Evolutionary conservation across 805 yeast genomes (phyloP), one percentile per base, ranked within the genome.

Genomic region (Candida nonsorbophila): DNA sequence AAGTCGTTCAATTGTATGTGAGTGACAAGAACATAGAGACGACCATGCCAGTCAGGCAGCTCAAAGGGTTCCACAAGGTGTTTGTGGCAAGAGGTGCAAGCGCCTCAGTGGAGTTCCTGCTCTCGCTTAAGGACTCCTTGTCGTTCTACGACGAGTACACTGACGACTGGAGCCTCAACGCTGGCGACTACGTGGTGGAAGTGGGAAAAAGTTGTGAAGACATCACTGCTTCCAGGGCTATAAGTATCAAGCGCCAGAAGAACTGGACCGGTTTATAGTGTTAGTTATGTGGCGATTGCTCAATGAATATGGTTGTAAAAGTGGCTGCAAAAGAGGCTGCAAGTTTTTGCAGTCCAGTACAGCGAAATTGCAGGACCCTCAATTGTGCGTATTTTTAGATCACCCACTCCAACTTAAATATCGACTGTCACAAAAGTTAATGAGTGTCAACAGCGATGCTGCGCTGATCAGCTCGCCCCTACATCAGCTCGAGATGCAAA

Each of bases 61-160:
- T 55, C 30, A 49, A 48, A 32, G 60, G 53, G 16, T 54, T 45
- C 29, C 57, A 44, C 25, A 55, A 55, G 39, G 53, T 50, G 9
- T 12, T 18, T 11, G 40, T 55, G 27, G 35, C 37, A 20, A 34
- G 45, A 2, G 50, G 50, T 3, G 32, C 41, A 25, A 15, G 30
- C 16, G 35, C 33, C 16, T 16, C 26, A 5, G 51, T 48, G 9
- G 20, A 29, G 3, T 30, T 53, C 16, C 30, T 34, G 13, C 36
- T 52, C 19, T 38, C 47, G 2, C 29, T 45, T 24, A 51, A 49
- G 25, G 57, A 55, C 19, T 45, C 54, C 10, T 39, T 50, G 5
- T 54, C 59, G 1, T 55, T 41, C 42, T 55, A 42, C 36, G 58
- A 55, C 36, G 50, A 44, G 26, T 52, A 54, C 38, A 37, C 36